Evolutionary conservation across 352 stramenopile species (phyloP), one percentile per base, ranked within the genome.

Genomic region (Phytopythium kandeliae): DNA sequence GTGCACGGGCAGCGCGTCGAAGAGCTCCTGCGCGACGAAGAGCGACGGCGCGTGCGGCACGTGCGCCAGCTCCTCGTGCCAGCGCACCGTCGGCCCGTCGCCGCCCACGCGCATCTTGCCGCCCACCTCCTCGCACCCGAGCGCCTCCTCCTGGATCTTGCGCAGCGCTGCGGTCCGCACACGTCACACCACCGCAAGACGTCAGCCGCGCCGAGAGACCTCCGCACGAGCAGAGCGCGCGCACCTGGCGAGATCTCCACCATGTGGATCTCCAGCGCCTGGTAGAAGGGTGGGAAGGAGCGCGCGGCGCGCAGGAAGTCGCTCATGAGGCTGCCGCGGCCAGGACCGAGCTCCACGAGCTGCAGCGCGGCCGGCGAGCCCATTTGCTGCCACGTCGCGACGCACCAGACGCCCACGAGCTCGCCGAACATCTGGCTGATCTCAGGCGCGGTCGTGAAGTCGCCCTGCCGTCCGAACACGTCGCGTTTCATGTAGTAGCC

Each of bases 401-500:
- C 78, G 59, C 86, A 96, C 92, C 92, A 98, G 12, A 98, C 64
- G 28, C 84, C 83, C 51, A 97, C 74, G 34, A 97, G 69, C 62
- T 98, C 92, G 47, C 92, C 90, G 62, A 98, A 98, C 68, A 97
- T 93, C 55, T 97, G 89, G 37, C 72, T 95, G 62, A 98, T 97
- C 71, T 98, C 92, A 3, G 92, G 92, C 15, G 92, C 89, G 1
- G 92, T 98, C 28, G 92, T 96, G 68, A 98, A 98, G 73, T 98
- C 90, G 54, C 89, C 89, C 44, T 92, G 71, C 28, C 64, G 78
- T 33, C 92, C 92, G 62, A 98, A 96, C 48, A 97, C 82, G 55
- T 97, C 83, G 36, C 85, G 84, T 61, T 95, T 94, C 69, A 97
- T 98, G 75, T 98, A 98, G 71, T 98, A 98, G 33, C 95, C 95